A percentile compares a stretch with the other conserved stretches of the same genome.
Conservation (phyloP, 441 rosid species). For the Gossypium davidsonii region DNA sequence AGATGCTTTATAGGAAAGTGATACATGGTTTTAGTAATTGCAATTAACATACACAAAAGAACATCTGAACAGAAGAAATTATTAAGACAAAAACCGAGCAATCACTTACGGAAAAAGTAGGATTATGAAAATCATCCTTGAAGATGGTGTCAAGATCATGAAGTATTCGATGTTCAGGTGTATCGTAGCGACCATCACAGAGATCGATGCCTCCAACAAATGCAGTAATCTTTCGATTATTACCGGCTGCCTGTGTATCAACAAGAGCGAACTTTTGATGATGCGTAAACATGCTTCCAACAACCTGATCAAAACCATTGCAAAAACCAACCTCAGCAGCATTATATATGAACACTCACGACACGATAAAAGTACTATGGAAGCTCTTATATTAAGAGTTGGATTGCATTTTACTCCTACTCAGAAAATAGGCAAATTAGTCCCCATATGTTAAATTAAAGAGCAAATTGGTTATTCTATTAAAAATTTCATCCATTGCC, state of each 20-base stretch:
- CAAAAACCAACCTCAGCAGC: constrained; percentile 8
- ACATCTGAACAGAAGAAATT: background rate
- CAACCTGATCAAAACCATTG: constrained; percentile 47
- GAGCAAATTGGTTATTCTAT: no score
- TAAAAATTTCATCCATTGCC: no score
- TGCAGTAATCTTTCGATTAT: constrained; percentile 70
- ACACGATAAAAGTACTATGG: no score
- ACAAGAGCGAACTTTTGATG: constrained; percentile 90
- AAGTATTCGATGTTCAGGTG: constrained; percentile 78
- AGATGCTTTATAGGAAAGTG: background rate
- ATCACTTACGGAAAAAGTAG: constrained; percentile 71
- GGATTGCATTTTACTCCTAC: no score
- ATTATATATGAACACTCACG: background rate
- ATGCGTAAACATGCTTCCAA: constrained; percentile 82
- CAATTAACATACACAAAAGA: background rate
- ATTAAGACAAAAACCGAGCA: background rate
- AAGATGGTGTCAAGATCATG: constrained; percentile 60
- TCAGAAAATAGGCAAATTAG: no score
- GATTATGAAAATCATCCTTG: constrained; percentile 79
- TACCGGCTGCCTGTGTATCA: constrained; percentile 76
- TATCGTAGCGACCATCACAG: constrained; percentile 91
- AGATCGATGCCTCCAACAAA: constrained; percentile 92
- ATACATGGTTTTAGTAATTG: background rate
- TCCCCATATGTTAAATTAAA: no score
- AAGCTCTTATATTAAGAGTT: no score